These are phyloP conservation scores for Fimicolochytrium jonesii DNA, from an alignment of 192 early-diverging fungal genomes.

Conservation along the genomic window DNA sequence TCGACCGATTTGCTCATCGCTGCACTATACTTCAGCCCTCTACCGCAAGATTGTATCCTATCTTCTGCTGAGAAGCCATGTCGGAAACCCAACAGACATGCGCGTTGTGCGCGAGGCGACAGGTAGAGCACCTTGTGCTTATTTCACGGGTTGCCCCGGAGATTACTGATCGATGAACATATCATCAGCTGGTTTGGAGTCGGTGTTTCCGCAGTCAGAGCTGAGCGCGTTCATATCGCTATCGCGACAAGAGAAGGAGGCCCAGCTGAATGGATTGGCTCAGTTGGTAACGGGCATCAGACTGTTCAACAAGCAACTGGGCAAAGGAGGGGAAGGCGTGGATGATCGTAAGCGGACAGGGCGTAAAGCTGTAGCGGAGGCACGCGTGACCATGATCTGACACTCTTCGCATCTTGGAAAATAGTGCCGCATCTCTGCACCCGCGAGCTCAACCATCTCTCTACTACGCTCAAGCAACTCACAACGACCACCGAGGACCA, in stretches of 20 bases:
- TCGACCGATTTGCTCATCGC: too few relatives aligned
- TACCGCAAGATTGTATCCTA: constrained; percentile 59
- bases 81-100: constrained; percentile 54
- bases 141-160: not conserved
- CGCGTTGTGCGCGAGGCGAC: constrained; percentile 57
- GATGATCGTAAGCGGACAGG: constrained; percentile 51
- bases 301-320: constrained; percentile 56
- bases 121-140: too few relatives aligned
- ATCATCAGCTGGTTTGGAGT: constrained; percentile 61
- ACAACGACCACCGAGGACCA: constrained; percentile 37
- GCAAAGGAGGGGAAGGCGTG: constrained; percentile 56
- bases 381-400: not conserved
- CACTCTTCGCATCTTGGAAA: not conserved
- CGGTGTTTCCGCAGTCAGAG: constrained; percentile 59
- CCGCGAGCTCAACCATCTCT: constrained; percentile 35
- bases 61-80: constrained; percentile 46
- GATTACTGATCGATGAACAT: not conserved
- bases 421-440: constrained; percentile 44
- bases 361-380: too few relatives aligned
- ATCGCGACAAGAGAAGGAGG: constrained; percentile 49
- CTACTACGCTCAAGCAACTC: constrained; percentile 17
- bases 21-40: constrained; percentile 28
- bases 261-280: constrained; percentile 54
- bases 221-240: constrained; percentile 51
- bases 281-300: constrained; percentile 58